Evolutionary conservation across 2,329 filamentous ascomycete species (phyloP).

Genomic region (Eutypa lata): DNA sequence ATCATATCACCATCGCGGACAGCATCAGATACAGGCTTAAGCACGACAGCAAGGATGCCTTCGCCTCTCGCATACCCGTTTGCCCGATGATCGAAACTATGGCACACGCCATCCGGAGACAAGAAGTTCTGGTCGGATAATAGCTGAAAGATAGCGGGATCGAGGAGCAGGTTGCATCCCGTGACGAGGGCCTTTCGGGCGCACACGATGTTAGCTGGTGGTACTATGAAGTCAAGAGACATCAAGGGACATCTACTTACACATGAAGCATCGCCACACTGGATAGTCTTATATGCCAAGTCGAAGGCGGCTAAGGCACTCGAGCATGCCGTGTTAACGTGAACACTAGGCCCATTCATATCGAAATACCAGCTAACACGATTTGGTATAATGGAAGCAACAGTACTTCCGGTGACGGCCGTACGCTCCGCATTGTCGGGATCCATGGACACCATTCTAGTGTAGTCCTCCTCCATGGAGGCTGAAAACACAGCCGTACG

Average conservation of each 20-base stretch:
- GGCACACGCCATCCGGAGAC: slow-evolving; percentile 31
- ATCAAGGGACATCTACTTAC: slow-evolving; percentile 9
- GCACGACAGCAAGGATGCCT: slow-evolving; percentile 44
- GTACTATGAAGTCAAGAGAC: slow-evolving; percentile 3
- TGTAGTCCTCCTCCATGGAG: slow-evolving; percentile 17
- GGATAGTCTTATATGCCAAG: slow-evolving; percentile 17
- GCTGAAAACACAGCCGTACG: background rate
- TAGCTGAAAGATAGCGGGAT: slow-evolving; percentile 23
- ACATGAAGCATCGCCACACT: slow-evolving; percentile 19
- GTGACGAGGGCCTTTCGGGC: slow-evolving; percentile 28
- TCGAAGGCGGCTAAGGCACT: background rate
- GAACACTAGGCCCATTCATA: background rate
- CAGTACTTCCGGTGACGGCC: background rate
- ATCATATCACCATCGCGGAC: slow-evolving; percentile 37
- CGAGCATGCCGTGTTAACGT: background rate
- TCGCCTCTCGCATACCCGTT: slow-evolving; percentile 44
- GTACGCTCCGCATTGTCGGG: slow-evolving; percentile 10
- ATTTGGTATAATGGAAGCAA: background rate
- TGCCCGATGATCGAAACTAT: slow-evolving; percentile 26
- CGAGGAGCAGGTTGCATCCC: slow-evolving; percentile 30
- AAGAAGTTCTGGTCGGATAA: slow-evolving; percentile 33
- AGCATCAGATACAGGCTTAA: slow-evolving; percentile 49
- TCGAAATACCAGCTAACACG: background rate
- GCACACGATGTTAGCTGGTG: slow-evolving; percentile 4
- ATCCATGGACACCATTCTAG: slow-evolving; percentile 18